These are phyloP conservation scores for Oryza longistaminata DNA, from an alignment of 176 grass and related monocot species.

Conservation along the genomic window DNA sequence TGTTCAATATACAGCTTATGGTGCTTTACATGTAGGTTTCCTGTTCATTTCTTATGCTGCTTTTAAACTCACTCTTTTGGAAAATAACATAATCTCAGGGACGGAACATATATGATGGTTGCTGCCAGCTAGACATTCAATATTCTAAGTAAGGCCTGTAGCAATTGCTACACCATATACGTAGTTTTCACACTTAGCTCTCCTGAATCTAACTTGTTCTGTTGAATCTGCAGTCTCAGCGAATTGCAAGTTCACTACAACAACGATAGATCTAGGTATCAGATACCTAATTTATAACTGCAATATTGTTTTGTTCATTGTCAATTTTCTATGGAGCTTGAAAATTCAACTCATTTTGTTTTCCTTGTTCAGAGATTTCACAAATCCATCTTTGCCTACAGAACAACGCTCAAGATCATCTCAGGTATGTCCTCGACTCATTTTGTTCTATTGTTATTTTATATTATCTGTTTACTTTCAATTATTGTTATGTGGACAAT, in stretches of 20 bases:
- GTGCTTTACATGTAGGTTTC: constrained; percentile 74
- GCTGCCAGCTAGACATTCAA: constrained; percentile 99
- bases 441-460: constrained; percentile 5
- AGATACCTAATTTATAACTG: neutral
- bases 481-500: constrained; percentile 14
- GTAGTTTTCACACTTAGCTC: neutral
- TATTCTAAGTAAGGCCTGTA: constrained; percentile 80
- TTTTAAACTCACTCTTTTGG: constrained; percentile 1
- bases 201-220: constrained; percentile 37
- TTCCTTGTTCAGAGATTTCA: constrained; percentile 81
- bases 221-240: constrained; percentile 67
- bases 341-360: constrained; percentile 17
- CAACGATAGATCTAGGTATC: constrained; percentile 92
- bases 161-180: neutral
- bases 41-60: neutral
- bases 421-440: constrained; percentile 43
- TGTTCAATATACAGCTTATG: constrained; percentile 48
- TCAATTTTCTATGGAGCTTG: constrained; percentile 9
- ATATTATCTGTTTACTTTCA: neutral
- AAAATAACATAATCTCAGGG: constrained; percentile 57
- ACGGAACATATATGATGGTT: constrained; percentile 99
- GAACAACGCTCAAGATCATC: constrained; percentile 75
- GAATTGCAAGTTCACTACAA: constrained; percentile 99
- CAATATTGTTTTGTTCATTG: neutral
- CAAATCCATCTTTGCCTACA: constrained; percentile 87